phyloP scores from a whole-genome alignment of 352 stramenopile genomes.

The Phytophthora lateralis region DNA sequence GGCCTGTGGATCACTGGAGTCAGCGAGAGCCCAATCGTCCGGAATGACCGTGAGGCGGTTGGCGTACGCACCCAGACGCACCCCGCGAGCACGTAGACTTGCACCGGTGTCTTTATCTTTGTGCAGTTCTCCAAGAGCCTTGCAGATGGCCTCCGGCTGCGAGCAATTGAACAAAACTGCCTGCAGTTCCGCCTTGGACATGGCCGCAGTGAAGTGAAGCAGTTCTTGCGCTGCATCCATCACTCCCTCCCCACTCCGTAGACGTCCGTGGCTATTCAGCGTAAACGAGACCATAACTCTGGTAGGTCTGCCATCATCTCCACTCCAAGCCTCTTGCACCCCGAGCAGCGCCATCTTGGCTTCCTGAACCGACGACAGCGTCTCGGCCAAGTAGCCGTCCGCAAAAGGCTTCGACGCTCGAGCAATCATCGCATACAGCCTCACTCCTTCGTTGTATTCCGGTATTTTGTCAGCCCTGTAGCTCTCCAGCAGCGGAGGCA shows the following conservation, averaged over 20 bases:
- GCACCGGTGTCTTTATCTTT: constrained; percentile 19
- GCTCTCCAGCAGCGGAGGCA: constrained; percentile 88
- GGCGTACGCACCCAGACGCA: constrained; percentile 84
- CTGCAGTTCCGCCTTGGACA: constrained; percentile 35
- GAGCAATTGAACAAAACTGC: constrained; percentile 92
- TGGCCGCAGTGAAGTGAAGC: constrained; percentile 36
- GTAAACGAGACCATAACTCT: constrained; percentile 86
- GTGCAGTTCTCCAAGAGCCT: constrained; percentile 65
- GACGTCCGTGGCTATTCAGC: constrained; percentile 57
- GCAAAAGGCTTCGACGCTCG: constrained; percentile 69
- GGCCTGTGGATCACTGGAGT: constrained; percentile 73
- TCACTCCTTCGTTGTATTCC: constrained; percentile 67
- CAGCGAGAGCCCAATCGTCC: constrained; percentile 76
- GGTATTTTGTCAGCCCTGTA: constrained; percentile 88
- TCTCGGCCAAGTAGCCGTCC: constrained; percentile 88
- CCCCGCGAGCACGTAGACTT: constrained; percentile 17
- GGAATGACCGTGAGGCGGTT: constrained; percentile 87
- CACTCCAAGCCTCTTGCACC: constrained; percentile 37
- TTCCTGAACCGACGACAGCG: constrained; percentile 87
- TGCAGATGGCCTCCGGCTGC: constrained; percentile 85
- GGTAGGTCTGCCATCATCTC: constrained; percentile 33
- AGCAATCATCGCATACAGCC: constrained; percentile 71
- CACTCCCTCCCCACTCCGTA: constrained; percentile 79
- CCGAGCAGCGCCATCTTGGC: constrained; percentile 82
- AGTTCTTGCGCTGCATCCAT: constrained; percentile 46